These are phyloP conservation scores for Adiantum capillusveneris DNA, from an alignment of 75 land plant species.

Conservation along the genomic window DNA sequence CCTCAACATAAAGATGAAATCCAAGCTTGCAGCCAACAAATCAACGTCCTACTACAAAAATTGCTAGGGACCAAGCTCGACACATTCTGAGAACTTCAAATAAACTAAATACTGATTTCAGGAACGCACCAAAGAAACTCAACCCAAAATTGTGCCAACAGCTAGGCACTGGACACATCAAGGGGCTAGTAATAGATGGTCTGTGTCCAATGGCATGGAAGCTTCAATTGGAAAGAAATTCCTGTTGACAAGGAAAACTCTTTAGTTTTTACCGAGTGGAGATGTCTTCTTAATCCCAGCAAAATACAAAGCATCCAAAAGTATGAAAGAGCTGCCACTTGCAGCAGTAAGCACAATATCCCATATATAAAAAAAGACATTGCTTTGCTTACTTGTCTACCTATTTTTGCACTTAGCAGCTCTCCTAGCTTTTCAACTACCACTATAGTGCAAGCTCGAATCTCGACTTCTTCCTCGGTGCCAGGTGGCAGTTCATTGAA, in stretches of 20 bases:
- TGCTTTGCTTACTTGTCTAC: conserved; percentile 52
- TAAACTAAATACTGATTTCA: no score
- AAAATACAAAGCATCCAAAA: no score
- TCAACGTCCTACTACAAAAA: no score
- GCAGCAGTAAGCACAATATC: neutral
- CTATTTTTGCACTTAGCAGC: conserved; percentile 36
- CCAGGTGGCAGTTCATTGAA: conserved; percentile 64
- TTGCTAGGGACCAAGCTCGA: no score
- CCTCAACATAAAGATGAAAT: no score
- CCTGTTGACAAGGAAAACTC: conserved; percentile 96
- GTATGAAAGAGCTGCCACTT: neutral
- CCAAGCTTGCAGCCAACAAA: no score
- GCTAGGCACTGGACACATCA: no score
- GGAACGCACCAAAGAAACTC: no score
- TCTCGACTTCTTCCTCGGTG: conserved; percentile 87
- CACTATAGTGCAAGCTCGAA: conserved; percentile 81
- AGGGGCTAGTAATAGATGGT: conserved; percentile 90
- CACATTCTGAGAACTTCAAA: no score
- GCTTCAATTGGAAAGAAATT: conserved; percentile 30
- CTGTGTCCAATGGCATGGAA: conserved; percentile 72
- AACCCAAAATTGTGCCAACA: no score
- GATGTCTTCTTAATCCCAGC: no score
- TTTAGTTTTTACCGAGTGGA: conserved; percentile 47
- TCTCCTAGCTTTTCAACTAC: conserved; percentile 91
- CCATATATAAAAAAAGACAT: neutral